phyloP scores from a whole-genome alignment of 75 land plant genomes.

The Sequoiadendron giganteum region DNA sequence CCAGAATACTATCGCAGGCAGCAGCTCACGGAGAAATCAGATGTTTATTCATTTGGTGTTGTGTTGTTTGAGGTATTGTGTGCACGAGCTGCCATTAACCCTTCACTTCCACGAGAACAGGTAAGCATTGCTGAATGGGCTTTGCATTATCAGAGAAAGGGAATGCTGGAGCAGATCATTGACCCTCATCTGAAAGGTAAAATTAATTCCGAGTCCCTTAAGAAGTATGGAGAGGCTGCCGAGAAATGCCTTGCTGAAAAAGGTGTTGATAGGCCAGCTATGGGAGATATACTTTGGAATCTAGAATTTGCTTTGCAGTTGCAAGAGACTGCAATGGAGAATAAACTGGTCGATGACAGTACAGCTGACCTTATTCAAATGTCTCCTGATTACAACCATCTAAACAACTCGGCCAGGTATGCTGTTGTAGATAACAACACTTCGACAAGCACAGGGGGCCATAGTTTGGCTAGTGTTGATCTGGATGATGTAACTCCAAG shows the following conservation, averaged over 20 bases:
- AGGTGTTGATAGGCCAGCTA: slow-evolving; percentile 40
- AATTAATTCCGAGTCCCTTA: slow-evolving; percentile 24
- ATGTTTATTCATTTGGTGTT: slow-evolving; percentile 55
- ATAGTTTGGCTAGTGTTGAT: slow-evolving; percentile 42
- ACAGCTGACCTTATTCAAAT: slow-evolving; percentile 5
- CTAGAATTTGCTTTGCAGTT: slow-evolving; percentile 46
- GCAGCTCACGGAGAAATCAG: slow-evolving; percentile 56
- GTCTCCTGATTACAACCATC: neutral
- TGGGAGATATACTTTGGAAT: slow-evolving; percentile 55
- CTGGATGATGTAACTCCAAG: slow-evolving; percentile 56
- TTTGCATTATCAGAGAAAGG: slow-evolving; percentile 43
- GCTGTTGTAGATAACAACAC: neutral
- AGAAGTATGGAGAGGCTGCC: slow-evolving; percentile 40
- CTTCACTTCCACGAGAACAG: slow-evolving; percentile 47
- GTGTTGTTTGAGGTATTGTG: slow-evolving; percentile 54
- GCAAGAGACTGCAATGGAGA: slow-evolving; percentile 33
- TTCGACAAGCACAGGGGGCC: slow-evolving; percentile 21
- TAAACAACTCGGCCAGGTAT: neutral
- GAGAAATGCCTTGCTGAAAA: slow-evolving; percentile 42
- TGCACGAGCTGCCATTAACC: slow-evolving; percentile 49
- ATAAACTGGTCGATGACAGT: slow-evolving; percentile 7
- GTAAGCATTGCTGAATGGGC: slow-evolving; percentile 62
- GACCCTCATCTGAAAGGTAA: slow-evolving; percentile 35
- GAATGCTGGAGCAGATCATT: slow-evolving; percentile 33
- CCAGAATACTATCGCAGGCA: slow-evolving; percentile 52